These are phyloP conservation scores for Arxiozyma slooffiae DNA, from an alignment of 1,139 yeast genomes.

Conservation along the genomic window DNA sequence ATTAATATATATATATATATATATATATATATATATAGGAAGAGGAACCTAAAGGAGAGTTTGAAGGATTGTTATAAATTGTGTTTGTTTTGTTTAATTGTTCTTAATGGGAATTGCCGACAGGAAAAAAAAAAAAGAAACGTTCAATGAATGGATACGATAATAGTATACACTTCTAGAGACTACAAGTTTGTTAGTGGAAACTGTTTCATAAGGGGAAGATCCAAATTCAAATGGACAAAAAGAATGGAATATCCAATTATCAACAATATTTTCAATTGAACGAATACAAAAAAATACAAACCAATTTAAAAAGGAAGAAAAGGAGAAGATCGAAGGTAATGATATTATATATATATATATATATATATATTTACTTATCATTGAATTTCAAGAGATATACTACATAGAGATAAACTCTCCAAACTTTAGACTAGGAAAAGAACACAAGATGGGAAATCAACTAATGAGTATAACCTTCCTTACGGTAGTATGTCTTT, in stretches of 20 bases:
- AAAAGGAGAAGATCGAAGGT: conserved; percentile 1
- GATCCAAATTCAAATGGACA: not conserved
- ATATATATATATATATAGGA: too few species aligned
- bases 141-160: not conserved
- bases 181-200: not conserved
- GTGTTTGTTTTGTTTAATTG: too few species aligned
- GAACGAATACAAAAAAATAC: not conserved
- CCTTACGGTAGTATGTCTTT: too few species aligned
- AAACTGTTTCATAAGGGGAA: not conserved
- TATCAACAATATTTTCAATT: not conserved
- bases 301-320: conserved; percentile 2
- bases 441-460: conserved; percentile 25
- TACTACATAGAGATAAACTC: conserved; percentile 28
- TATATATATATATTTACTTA: conserved; percentile 49
- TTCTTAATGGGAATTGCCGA: too few species aligned
- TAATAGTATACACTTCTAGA: not conserved
- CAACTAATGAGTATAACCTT: conserved; percentile 51
- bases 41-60: too few species aligned
- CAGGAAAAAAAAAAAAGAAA: not conserved
- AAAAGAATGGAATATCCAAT: not conserved
- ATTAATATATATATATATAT: too few species aligned
- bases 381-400: conserved; percentile 46
- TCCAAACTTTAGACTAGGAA: conserved; percentile 5
- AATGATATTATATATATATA: conserved; percentile 2
- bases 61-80: too few species aligned